Evolutionary conservation across 129 eudicot species (phyloP), one percentile per base, ranked within the genome.

Genomic region (Glebionis coronaria): DNA sequence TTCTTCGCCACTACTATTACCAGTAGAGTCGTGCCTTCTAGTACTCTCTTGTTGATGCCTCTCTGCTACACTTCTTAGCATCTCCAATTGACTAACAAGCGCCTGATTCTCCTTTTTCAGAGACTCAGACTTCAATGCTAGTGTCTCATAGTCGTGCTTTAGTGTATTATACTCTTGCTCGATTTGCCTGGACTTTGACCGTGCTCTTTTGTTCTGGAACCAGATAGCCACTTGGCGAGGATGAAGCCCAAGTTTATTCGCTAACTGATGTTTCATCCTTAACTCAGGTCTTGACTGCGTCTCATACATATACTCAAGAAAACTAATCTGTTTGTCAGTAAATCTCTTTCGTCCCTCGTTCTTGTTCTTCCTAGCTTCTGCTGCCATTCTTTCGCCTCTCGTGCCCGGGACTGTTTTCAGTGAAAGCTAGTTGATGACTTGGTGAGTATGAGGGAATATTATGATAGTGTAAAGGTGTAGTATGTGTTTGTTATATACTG

Each of bases 191-290:
- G 93, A 83, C 51, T 83, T 83, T 2, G 93, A 83, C 28, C 88
- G 40, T 1, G 93, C 88, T 47, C 88, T 70, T 65, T 75, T 86
- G 65, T 86, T 86, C 80, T 86, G 93, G 82, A 86, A 86, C 93
- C 88, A 86, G 63, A 86, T 86, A 1, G 88, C 93, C 8, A 86
- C 84, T 69, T 86, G 93, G 1, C 86, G 84, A 14, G 93, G 93
- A 49, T 83, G 88, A 42, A 83, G 82, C 3, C 88, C 93, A 0
- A 86, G 84, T 55, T 73, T 75, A 21, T 51, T 76, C 3, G 93
- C 93, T 1, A 86, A 23, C 78, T 86, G 86, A 66, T 86, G 88
- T 59, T 86, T 86, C 69, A 81, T 74, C 56, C 79, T 71, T 20
- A 83, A 57, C 79, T 83, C 93, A 0, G 93, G 93, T 50, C 93